These are phyloP conservation scores for Cryptococcus deneoformans DNA, from an alignment of 1,284 basidiomycete species.

Conservation along the genomic window DNA sequence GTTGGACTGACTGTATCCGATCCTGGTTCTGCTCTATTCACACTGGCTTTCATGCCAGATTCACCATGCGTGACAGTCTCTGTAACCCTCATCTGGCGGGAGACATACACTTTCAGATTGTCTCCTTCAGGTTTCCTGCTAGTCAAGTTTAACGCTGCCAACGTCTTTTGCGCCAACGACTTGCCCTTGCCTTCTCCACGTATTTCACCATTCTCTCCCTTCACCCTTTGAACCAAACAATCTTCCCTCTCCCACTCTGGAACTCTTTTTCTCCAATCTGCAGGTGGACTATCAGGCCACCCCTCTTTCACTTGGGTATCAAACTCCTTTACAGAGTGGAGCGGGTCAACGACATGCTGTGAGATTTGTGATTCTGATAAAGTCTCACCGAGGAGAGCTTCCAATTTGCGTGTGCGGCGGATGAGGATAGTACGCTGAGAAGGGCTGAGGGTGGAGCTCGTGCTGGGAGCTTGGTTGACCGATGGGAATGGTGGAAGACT, in stretches of 20 bases:
- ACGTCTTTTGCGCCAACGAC: slow-evolving; percentile 11
- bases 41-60: background rate
- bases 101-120: slow-evolving; percentile 25
- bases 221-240: slow-evolving; percentile 16
- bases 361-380: slow-evolving; percentile 29
- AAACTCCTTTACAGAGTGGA: slow-evolving; percentile 12
- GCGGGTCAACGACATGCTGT: slow-evolving; percentile 31
- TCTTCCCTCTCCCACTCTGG: slow-evolving; percentile 32
- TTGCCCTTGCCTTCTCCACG: background rate
- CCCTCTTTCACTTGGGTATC: slow-evolving; percentile 11
- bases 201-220: background rate
- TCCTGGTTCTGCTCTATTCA: background rate
- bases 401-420: slow-evolving; percentile 69
- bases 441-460: slow-evolving; percentile 52
- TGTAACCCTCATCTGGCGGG: slow-evolving; percentile 23
- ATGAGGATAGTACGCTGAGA: slow-evolving; percentile 68
- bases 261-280: background rate
- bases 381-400: slow-evolving; percentile 64
- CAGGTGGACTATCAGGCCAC: slow-evolving; percentile 16
- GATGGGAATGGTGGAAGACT: background rate
- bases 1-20: background rate
- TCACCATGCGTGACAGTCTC: slow-evolving; percentile 14
- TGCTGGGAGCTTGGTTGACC: background rate
- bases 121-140: background rate
- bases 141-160: slow-evolving; percentile 11